Percentiles rank a stretch among this genome's conserved stretches.
Evolutionary conservation across 2,329 filamentous ascomycete genomes (phyloP).

Genomic region (Hypoxylon sp.): DNA sequence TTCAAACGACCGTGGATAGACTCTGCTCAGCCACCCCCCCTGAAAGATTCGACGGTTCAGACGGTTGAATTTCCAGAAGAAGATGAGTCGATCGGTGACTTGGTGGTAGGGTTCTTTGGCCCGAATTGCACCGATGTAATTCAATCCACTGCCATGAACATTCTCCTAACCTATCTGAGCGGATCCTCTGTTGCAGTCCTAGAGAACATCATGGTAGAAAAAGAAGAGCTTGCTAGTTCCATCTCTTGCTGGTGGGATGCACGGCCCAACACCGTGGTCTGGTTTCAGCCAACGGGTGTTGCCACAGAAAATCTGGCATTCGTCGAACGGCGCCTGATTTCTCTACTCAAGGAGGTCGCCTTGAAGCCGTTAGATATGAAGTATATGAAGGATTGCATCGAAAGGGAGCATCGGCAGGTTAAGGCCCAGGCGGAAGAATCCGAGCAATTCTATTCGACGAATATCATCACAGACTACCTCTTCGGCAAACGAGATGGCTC

Average conservation of each 20-base stretch:
- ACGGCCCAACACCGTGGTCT: conserved; percentile 83
- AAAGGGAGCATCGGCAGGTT: conserved; percentile 79
- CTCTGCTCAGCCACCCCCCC: conserved; percentile 76
- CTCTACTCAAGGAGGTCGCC: conserved; percentile 82
- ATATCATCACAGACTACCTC: conserved; percentile 90
- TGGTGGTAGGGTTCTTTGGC: conserved; percentile 86
- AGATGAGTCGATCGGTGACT: conserved; percentile 91
- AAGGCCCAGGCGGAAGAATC: conserved; percentile 86
- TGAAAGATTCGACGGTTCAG: conserved; percentile 77
- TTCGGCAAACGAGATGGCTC: conserved; percentile 88
- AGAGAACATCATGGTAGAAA: conserved; percentile 92
- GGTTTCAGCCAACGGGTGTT: conserved; percentile 86
- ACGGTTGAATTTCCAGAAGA: conserved; percentile 94
- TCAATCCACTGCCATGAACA: conserved; percentile 75
- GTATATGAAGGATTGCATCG: conserved; percentile 89
- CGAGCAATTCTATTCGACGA: conserved; percentile 80
- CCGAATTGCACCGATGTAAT: conserved; percentile 79
- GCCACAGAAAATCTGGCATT: conserved; percentile 83
- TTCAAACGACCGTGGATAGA: conserved; percentile 94
- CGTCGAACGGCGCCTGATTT: conserved; percentile 86
- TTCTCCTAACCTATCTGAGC: conserved; percentile 85
- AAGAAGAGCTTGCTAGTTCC: conserved; percentile 88
- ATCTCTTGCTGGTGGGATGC: conserved; percentile 82
- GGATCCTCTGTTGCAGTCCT: conserved; percentile 92
- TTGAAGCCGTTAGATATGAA: conserved; percentile 85